Conservation (phyloP, 306 rosid species). For the Canavalia gladiata region DNA sequence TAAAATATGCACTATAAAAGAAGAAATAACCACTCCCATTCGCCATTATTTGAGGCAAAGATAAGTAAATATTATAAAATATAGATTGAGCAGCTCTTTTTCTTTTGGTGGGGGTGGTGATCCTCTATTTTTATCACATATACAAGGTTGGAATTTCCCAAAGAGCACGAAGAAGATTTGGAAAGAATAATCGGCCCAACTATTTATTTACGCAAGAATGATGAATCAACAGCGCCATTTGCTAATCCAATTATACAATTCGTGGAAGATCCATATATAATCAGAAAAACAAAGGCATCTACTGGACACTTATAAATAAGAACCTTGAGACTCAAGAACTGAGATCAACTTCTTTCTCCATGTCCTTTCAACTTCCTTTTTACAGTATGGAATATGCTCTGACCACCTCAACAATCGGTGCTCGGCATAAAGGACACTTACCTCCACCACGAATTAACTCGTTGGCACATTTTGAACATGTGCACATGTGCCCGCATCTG, state of each 20-base stretch:
- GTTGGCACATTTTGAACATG: constrained; percentile 96
- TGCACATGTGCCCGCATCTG: constrained; percentile 99
- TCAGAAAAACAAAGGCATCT: constrained; percentile 79
- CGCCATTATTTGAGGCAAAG: constrained; percentile 8
- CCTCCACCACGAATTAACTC: constrained; percentile 97
- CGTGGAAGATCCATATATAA: constrained; percentile 61
- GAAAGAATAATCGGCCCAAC: constrained; percentile 54
- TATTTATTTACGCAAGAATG: constrained; percentile 89
- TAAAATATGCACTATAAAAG: neutral
- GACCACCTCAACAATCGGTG: constrained; percentile 97
- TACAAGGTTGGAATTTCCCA: constrained; percentile 17
- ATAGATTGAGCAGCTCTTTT: constrained; percentile 1
- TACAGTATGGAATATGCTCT: constrained; percentile 98
- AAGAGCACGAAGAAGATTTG: neutral
- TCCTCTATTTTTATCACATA: constrained; percentile 8
- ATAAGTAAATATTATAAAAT: neutral
- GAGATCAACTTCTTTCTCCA: constrained; percentile 47
- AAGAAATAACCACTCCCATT: neutral
- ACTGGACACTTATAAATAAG: constrained; percentile 61
- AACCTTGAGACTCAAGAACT: constrained; percentile 59
- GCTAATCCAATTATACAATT: constrained; percentile 83
- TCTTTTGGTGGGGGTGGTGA: neutral
- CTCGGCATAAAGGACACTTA: constrained; percentile 99
- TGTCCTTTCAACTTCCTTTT: constrained; percentile 61
- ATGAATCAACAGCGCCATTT: constrained; percentile 78